A percentile compares a stretch with the other conserved stretches of the same genome.
Evolutionary conservation across 148 eudicot species (phyloP).

Genomic region (Amaranthus cruentus): DNA sequence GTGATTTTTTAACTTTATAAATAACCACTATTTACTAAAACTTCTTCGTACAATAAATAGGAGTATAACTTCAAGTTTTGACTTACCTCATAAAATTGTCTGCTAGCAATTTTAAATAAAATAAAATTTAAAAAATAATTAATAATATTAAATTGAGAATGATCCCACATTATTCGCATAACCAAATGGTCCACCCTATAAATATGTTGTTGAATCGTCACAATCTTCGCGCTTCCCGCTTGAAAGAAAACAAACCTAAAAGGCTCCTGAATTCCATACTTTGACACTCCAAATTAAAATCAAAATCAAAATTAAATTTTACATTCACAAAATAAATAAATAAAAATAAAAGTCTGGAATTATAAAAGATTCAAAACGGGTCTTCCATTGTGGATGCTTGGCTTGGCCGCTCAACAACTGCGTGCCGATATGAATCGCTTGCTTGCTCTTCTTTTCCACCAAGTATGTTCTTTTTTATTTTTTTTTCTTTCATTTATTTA

Average conservation of each 20-base stretch:
- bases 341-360: neutral
- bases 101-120: too few relatives aligned
- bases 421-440: constrained; percentile 89
- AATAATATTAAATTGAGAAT: too few relatives aligned
- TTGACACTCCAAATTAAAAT: neutral
- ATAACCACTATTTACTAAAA: too few relatives aligned
- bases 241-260: neutral
- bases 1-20: too few relatives aligned
- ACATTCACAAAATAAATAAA: neutral
- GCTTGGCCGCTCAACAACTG: constrained; percentile 64
- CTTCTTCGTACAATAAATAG: too few relatives aligned
- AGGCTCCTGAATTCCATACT: constrained; percentile 11
- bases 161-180: neutral
- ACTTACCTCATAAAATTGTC: too few relatives aligned
- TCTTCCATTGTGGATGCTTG: constrained; percentile 91
- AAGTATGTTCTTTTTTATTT: constrained; percentile 28
- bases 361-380: constrained; percentile 64
- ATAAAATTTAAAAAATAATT: too few relatives aligned
- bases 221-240: constrained; percentile 23
- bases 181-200: constrained; percentile 17
- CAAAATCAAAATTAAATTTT: neutral
- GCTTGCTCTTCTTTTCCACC: constrained; percentile 81
- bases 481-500: too few relatives aligned
- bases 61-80: too few relatives aligned
- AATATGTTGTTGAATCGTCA: neutral